phyloP scores from a whole-genome alignment of 2,329 filamentous ascomycete genomes.

The Leptosphaerulina australis region DNA sequence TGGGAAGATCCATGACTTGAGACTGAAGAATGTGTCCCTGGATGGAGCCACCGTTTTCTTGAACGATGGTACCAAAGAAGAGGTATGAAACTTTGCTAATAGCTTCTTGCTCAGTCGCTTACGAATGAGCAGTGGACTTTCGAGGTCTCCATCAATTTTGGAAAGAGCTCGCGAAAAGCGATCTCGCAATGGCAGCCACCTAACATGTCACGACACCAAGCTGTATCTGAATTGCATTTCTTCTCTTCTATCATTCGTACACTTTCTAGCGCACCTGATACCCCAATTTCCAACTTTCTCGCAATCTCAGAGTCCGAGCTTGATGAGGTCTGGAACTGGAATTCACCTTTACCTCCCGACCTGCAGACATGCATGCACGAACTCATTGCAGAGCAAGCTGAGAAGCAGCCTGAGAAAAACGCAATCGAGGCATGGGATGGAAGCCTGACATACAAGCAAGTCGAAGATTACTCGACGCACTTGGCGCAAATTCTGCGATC shows the following conservation, averaged over 20 bases:
- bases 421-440: constrained; percentile 51
- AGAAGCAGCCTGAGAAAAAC: constrained; percentile 41
- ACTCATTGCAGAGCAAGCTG: constrained; percentile 51
- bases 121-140: constrained; percentile 37
- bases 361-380: constrained; percentile 57
- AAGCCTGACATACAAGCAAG: constrained; percentile 42
- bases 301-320: constrained; percentile 48
- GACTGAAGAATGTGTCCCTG: constrained; percentile 20
- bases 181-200: constrained; percentile 52
- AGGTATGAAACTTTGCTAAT: constrained; percentile 25
- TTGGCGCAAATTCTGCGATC: constrained; percentile 37
- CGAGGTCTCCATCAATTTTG: constrained; percentile 33
- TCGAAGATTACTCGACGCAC: constrained; percentile 42
- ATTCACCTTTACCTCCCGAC: constrained; percentile 52
- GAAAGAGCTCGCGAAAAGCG: constrained; percentile 40
- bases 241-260: constrained; percentile 46
- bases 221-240: constrained; percentile 52
- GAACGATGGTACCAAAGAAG: constrained; percentile 39
- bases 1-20: constrained; percentile 21
- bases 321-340: constrained; percentile 57
- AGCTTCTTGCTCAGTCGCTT: not conserved
- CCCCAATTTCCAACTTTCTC: constrained; percentile 23
- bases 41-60: constrained; percentile 27
- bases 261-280: constrained; percentile 43
- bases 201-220: constrained; percentile 52